Percentiles rank a stretch among this genome's conserved stretches.
Conservation (phyloP, 2,329 filamentous ascomycete genomes). For the Aureobasidium sp. region DNA sequence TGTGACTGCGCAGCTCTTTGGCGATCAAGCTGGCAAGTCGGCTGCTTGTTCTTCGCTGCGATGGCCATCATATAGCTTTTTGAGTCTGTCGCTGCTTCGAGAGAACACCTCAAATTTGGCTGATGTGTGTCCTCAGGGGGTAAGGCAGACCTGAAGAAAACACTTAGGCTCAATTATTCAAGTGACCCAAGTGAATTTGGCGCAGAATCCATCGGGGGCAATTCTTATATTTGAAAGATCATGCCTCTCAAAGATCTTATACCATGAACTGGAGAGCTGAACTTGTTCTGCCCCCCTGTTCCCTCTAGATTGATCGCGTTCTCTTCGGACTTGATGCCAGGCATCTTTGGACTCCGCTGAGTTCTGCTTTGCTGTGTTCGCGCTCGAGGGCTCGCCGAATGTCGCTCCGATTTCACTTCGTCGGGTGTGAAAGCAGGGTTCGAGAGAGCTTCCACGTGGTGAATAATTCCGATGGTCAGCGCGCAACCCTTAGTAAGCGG, state of each 20-base stretch:
- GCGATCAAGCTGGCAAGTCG: no score
- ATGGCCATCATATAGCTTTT: neutral
- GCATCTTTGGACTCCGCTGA: neutral
- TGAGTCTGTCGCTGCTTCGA: neutral
- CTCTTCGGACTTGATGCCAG: neutral
- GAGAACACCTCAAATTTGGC: neutral
- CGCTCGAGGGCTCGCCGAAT: neutral
- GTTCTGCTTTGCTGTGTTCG: neutral
- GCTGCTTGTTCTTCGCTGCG: neutral
- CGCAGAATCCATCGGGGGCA: no score
- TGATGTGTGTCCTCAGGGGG: neutral
- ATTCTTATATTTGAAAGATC: neutral
- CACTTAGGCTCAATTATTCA: neutral
- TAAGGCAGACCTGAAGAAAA: neutral
- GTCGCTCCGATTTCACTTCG: neutral
- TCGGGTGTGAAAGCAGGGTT: neutral
- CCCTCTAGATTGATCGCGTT: neutral
- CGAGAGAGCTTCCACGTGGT: neutral
- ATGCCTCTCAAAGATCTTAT: neutral
- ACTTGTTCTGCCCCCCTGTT: neutral
- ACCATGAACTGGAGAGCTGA: neutral
- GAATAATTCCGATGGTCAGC: neutral
- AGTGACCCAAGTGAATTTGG: neutral
- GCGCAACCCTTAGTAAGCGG: neutral
- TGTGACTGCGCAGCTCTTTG: neutral